These are phyloP conservation scores for Stagonosporopsis cucurbitacearum DNA, from an alignment of 2,329 filamentous ascomycete species.

Conservation along the genomic window DNA sequence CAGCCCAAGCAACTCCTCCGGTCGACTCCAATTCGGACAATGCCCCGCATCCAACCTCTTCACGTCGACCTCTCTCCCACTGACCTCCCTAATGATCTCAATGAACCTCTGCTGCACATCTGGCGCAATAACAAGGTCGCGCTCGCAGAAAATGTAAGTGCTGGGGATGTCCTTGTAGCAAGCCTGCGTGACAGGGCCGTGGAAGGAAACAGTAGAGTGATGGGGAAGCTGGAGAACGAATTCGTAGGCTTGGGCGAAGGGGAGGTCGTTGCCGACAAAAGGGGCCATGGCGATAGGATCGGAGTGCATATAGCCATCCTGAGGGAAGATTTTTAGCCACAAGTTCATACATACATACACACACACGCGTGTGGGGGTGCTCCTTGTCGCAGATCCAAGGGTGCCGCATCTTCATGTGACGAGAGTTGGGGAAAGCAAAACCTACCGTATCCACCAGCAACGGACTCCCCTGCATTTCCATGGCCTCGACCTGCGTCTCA, in stretches of 20 bases:
- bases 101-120: slow-evolving; percentile 40
- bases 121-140: slow-evolving; percentile 40
- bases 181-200: slow-evolving; percentile 40
- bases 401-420: too few species aligned
- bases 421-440: background rate
- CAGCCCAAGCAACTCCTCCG: slow-evolving; percentile 33
- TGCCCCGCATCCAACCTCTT: slow-evolving; percentile 46
- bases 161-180: slow-evolving; percentile 50
- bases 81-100: slow-evolving; percentile 42
- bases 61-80: slow-evolving; percentile 38
- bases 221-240: slow-evolving; percentile 20
- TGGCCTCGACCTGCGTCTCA: slow-evolving; percentile 14
- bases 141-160: slow-evolving; percentile 50
- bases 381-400: too few species aligned
- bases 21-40: slow-evolving; percentile 36
- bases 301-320: slow-evolving; percentile 27
- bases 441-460: slow-evolving; percentile 10
- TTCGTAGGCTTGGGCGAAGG: slow-evolving; percentile 27
- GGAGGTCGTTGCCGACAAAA: slow-evolving; percentile 24
- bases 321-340: too few species aligned
- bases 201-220: slow-evolving; percentile 48
- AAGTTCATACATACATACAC: too few species aligned
- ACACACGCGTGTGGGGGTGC: too few species aligned
- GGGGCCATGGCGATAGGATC: slow-evolving; percentile 17
- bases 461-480: slow-evolving; percentile 4